phyloP scores from a whole-genome alignment of 2,329 filamentous ascomycete species.

The Colletotrichum lentis region DNA sequence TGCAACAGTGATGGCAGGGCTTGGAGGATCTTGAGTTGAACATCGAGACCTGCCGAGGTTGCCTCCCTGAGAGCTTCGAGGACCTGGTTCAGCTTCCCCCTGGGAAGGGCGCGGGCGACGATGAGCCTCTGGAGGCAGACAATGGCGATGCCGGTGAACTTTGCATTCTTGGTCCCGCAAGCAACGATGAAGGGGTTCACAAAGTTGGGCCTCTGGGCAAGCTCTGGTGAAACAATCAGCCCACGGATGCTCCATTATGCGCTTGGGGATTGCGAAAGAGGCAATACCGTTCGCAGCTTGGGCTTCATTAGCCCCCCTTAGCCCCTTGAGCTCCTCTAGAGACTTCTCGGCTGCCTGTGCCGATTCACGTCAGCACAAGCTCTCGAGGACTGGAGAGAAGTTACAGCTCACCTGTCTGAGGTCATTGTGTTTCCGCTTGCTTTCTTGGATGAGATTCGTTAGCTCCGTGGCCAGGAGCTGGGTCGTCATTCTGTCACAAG shows the following conservation, averaged over 20 bases:
- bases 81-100: conserved; percentile 82
- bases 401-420: conserved; percentile 74
- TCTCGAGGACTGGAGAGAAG: neutral
- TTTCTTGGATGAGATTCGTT: conserved; percentile 90
- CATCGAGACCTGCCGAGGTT: conserved; percentile 80
- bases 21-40: conserved; percentile 95
- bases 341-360: conserved; percentile 88
- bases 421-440: conserved; percentile 92
- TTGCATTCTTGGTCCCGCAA: conserved; percentile 87
- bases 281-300: conserved; percentile 73
- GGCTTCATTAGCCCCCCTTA: conserved; percentile 77
- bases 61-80: conserved; percentile 88
- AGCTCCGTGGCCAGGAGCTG: conserved; percentile 90
- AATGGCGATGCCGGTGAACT: conserved; percentile 87
- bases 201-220: conserved; percentile 82
- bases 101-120: conserved; percentile 80
- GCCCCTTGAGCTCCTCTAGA: conserved; percentile 82
- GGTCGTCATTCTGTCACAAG: conserved; percentile 76
- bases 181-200: conserved; percentile 94
- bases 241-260: conserved; percentile 24
- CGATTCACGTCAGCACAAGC: conserved; percentile 18
- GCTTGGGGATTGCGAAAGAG: neutral
- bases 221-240: conserved; percentile 64
- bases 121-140: conserved; percentile 90
- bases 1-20: conserved; percentile 88